These are phyloP conservation scores for Fomitopsis palustris DNA, from an alignment of 1,284 basidiomycete genomes.

Conservation along the genomic window DNA sequence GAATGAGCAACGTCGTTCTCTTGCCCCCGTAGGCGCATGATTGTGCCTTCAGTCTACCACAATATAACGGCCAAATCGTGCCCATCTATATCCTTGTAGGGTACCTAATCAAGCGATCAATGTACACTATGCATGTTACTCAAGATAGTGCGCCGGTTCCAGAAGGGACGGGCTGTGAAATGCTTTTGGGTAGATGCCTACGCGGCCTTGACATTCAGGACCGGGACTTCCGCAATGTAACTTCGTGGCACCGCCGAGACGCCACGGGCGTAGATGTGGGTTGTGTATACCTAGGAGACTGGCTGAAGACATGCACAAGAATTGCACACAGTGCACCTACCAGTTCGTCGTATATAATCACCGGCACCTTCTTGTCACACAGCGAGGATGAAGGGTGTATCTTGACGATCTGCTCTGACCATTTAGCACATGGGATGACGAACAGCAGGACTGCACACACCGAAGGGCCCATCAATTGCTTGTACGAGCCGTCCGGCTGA, in stretches of 20 bases:
- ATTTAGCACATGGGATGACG: not conserved
- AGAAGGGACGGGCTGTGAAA: no score
- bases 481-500: conserved; percentile 82
- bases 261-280: conserved; percentile 81
- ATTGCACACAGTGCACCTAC: conserved; percentile 42
- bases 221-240: conserved; percentile 38
- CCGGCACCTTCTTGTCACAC: conserved; percentile 75
- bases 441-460: conserved; percentile 41
- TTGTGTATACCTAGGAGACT: conserved; percentile 69
- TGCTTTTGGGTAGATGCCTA: not conserved
- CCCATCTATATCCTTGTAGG: not conserved
- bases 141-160: not conserved
- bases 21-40: not conserved
- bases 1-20: not conserved
- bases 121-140: not conserved
- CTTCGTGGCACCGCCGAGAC: conserved; percentile 76
- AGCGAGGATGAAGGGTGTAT: conserved; percentile 86
- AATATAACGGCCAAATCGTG: no score
- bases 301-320: conserved; percentile 2
- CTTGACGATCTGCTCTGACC: conserved; percentile 60
- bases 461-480: conserved; percentile 75
- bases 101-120: not conserved
- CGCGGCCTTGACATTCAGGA: conserved; percentile 18
- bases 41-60: not conserved
- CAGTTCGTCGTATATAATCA: conserved; percentile 89